Evolutionary conservation across 176 grass and related monocot genomes (phyloP).

Genomic region (Oryza brachyantha): DNA sequence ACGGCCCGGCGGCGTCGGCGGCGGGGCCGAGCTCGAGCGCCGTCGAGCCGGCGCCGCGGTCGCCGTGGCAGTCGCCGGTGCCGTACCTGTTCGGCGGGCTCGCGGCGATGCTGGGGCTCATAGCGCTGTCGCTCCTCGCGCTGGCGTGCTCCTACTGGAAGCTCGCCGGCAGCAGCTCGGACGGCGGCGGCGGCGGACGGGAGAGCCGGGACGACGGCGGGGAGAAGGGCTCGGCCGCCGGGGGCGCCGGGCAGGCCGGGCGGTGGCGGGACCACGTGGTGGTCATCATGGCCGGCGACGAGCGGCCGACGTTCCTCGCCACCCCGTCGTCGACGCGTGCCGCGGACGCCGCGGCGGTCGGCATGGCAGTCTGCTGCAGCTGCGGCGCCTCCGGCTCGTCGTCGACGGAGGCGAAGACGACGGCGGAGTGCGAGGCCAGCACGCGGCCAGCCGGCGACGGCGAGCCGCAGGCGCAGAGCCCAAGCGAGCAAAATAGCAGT

Average conservation of each 20-base stretch:
- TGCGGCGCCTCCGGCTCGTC: not conserved
- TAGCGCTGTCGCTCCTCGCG: slow-evolving; percentile 72
- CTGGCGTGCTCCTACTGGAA: slow-evolving; percentile 97
- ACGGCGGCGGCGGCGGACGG: not conserved
- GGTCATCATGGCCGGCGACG: slow-evolving; percentile 83
- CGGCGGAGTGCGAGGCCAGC: slow-evolving; percentile 6
- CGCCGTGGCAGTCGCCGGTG: slow-evolving; percentile 64
- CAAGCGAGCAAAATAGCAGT: slow-evolving; percentile 10
- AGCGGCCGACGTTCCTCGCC: slow-evolving; percentile 59
- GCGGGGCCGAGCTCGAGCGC: slow-evolving; percentile 10
- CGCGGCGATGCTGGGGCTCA: slow-evolving; percentile 74
- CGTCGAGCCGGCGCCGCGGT: slow-evolving; percentile 20
- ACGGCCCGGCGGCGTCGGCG: slow-evolving; percentile 12
- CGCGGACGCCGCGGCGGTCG: not conserved
- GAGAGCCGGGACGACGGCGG: not conserved
- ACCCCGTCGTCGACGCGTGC: slow-evolving; percentile 19
- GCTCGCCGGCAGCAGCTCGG: slow-evolving; percentile 37
- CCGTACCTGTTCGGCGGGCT: slow-evolving; percentile 84
- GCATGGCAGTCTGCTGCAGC: not conserved
- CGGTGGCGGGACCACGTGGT: slow-evolving; percentile 41
- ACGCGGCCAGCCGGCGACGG: slow-evolving; percentile 3
- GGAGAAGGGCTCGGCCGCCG: slow-evolving; percentile 7
- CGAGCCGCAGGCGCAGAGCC: not conserved
- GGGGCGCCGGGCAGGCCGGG: not conserved
- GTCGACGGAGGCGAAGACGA: not conserved